A percentile compares a stretch with the other conserved stretches of the same genome.
Evolutionary conservation across 306 rosid species (phyloP).

Genomic region (Psophocarpus tetragonolobus): DNA sequence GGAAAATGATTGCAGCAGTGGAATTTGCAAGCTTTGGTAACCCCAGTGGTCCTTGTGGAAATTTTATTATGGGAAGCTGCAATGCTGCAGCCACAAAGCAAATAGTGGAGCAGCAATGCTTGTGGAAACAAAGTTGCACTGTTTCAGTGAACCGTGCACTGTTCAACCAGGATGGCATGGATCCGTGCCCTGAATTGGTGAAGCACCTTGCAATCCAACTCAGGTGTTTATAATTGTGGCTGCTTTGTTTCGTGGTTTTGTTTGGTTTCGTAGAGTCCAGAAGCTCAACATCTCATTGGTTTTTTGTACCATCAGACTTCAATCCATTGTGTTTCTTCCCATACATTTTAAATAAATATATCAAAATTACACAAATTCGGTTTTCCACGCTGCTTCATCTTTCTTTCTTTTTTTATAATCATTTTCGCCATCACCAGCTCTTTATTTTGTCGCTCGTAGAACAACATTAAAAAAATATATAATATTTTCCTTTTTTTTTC

Average conservation of each 20-base stretch:
- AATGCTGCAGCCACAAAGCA: constrained; percentile 23
- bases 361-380: background rate
- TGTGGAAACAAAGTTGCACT: constrained; percentile 54
- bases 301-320: background rate
- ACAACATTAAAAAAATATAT: too few relatives aligned
- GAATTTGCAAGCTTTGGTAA: constrained; percentile 85
- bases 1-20: constrained; percentile 46
- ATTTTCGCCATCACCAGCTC: too few relatives aligned
- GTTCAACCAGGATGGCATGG: constrained; percentile 36
- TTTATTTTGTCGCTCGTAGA: too few relatives aligned
- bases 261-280: background rate
- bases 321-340: background rate
- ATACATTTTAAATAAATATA: background rate
- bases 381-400: background rate
- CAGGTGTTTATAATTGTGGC: constrained; percentile 44
- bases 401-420: too few relatives aligned
- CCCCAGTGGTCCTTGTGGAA: constrained; percentile 68
- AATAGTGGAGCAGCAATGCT: constrained; percentile 57
- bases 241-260: background rate
- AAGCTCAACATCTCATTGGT: background rate
- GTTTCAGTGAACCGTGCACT: constrained; percentile 43
- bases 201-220: constrained; percentile 71
- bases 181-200: constrained; percentile 42
- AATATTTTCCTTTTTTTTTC: too few relatives aligned
- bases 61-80: constrained; percentile 49